Evolutionary conservation across 345 rosid genomes (phyloP).

Genomic region (Arabis hirsuta): DNA sequence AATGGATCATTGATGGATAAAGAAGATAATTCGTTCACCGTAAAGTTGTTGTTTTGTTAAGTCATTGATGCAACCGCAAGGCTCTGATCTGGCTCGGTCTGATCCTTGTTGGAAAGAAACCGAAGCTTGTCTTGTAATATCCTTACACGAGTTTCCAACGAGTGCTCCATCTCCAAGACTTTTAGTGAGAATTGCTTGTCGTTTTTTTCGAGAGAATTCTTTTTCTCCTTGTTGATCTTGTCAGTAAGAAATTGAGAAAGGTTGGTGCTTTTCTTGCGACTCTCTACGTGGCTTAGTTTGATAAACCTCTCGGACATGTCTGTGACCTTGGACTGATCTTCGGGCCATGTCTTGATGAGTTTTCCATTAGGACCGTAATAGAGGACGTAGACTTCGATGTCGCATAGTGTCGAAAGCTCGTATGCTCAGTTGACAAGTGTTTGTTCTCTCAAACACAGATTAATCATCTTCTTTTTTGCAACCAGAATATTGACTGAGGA

Average conservation of each 20-base stretch:
- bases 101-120: no score
- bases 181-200: neutral
- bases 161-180: neutral
- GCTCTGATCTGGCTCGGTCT: neutral
- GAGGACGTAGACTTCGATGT: neutral
- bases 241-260: conserved; percentile 3
- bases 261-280: conserved; percentile 11
- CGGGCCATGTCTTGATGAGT: neutral
- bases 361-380: neutral
- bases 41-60: no score
- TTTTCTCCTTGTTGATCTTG: neutral
- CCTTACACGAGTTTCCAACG: neutral
- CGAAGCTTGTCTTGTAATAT: neutral
- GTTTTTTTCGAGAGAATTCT: neutral
- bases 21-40: no score
- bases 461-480: neutral
- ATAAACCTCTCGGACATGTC: neutral
- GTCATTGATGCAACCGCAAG: neutral
- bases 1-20: no score
- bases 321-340: conserved; percentile 10
- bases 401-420: conserved; percentile 10
- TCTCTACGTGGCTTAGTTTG: neutral
- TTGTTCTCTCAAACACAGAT: neutral
- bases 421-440: conserved; percentile 1
- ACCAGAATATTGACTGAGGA: no score